A percentile compares a stretch with the other conserved stretches of the same genome.
Conservation (phyloP, 495 filamentous ascomycete genomes). For the Tuber calosporum region DNA sequence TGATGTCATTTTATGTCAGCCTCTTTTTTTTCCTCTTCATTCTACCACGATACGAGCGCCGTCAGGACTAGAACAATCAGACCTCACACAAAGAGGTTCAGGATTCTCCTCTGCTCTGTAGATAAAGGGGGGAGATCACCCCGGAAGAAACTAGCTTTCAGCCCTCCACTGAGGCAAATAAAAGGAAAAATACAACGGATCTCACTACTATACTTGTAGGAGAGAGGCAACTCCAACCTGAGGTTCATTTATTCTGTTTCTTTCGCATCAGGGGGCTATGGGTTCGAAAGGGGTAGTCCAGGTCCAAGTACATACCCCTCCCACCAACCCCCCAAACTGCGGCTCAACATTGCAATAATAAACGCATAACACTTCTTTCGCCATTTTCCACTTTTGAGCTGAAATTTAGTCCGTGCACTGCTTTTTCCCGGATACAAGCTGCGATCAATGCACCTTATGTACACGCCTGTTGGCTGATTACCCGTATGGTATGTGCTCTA, state of each 20-base stretch:
- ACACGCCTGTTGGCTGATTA: slow-evolving; percentile 3
- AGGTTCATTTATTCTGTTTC: neutral
- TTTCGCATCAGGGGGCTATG: neutral
- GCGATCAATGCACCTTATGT: neutral
- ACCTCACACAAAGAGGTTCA: neutral
- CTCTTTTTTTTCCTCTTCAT: neutral
- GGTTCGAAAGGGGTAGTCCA: neutral
- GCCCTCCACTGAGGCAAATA: neutral
- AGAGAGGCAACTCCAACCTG: neutral
- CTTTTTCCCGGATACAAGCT: neutral
- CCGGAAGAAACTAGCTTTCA: neutral
- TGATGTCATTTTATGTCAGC: neutral
- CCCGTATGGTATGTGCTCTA: neutral
- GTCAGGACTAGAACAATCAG: neutral
- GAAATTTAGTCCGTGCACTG: neutral
- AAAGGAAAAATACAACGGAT: neutral
- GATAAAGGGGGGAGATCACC: neutral
- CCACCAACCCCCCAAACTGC: neutral
- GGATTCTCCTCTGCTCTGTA: neutral
- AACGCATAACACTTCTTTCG: neutral
- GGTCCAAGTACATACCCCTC: neutral
- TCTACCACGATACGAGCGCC: neutral
- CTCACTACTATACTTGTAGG: neutral
- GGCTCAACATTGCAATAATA: neutral
- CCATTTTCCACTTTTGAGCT: neutral